A percentile compares a stretch with the other conserved stretches of the same genome.
These are phyloP conservation scores for Conoideocrella luteorostrata DNA, from an alignment of 2,329 filamentous ascomycete genomes.

Conservation along the genomic window DNA sequence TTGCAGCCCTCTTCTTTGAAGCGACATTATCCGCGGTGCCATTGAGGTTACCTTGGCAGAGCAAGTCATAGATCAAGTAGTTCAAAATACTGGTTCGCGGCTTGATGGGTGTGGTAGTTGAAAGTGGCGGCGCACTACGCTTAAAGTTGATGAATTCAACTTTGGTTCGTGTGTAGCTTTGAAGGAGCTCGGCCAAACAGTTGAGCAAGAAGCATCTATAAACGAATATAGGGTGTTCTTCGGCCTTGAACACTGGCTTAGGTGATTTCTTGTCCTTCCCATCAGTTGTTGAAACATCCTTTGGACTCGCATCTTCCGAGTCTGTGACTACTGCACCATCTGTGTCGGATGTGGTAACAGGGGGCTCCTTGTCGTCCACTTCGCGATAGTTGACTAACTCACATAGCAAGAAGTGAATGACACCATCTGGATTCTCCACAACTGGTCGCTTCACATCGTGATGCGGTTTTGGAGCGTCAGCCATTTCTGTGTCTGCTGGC, in stretches of 20 bases:
- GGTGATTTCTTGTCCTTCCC: conserved; percentile 54
- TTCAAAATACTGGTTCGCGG: conserved; percentile 88
- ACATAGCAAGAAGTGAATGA: conserved; percentile 89
- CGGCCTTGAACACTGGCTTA: conserved; percentile 78
- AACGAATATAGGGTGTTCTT: conserved; percentile 92
- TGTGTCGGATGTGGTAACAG: conserved; percentile 35
- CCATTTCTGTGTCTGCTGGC: conserved; percentile 50
- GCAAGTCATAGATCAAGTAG: conserved; percentile 79
- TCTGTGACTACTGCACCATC: conserved; percentile 29
- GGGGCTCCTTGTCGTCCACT: conserved; percentile 74
- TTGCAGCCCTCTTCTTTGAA: conserved; percentile 79
- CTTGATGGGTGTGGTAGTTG: conserved; percentile 84
- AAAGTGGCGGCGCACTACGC: conserved; percentile 76
- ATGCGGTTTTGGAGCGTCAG: conserved; percentile 56
- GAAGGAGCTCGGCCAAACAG: conserved; percentile 82
- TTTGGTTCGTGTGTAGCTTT: conserved; percentile 90
- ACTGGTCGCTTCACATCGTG: conserved; percentile 72
- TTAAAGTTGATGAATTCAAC: conserved; percentile 99
- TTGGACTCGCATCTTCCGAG: conserved; percentile 22
- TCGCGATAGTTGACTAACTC: conserved; percentile 89
- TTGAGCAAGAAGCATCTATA: conserved; percentile 94
- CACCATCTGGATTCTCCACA: conserved; percentile 87
- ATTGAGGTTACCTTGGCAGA: conserved; percentile 53
- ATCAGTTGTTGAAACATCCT: conserved; percentile 26
- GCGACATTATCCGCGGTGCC: conserved; percentile 67